These are phyloP conservation scores for Xylariaceae sp. DNA, from an alignment of 2,329 filamentous ascomycete genomes.

Conservation along the genomic window DNA sequence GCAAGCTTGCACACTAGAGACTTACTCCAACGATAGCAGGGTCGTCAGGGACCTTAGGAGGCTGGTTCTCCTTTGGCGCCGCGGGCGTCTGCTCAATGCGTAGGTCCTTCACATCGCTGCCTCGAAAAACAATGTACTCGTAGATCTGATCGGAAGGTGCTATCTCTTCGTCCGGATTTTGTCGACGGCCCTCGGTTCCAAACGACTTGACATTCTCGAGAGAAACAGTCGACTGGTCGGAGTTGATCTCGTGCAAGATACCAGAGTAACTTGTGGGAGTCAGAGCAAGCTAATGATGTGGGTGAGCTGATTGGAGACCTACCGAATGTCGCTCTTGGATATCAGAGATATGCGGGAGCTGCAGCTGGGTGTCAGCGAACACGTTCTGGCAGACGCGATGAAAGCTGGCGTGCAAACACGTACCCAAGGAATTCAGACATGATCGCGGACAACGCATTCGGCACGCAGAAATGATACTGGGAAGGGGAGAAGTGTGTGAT, in stretches of 20 bases:
- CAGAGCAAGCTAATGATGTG: conserved; percentile 8
- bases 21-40: conserved; percentile 96
- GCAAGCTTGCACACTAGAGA: conserved; percentile 25
- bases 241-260: conserved; percentile 95
- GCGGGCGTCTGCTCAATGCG: conserved; percentile 79
- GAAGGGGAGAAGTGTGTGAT: conserved; percentile 11
- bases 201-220: conserved; percentile 93
- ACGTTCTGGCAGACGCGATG: too few relatives aligned
- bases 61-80: conserved; percentile 65
- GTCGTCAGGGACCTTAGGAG: conserved; percentile 79
- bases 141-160: conserved; percentile 80
- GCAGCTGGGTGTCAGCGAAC: conserved; percentile 9
- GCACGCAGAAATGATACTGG: conserved; percentile 13
- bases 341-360: conserved; percentile 94
- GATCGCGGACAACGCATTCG: conserved; percentile 16
- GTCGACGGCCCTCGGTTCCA: conserved; percentile 85
- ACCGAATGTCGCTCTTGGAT: conserved; percentile 96
- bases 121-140: conserved; percentile 97
- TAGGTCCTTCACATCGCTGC: conserved; percentile 96
- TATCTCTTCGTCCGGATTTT: conserved; percentile 73
- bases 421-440: conserved; percentile 59
- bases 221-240: conserved; percentile 91
- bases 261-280: conserved; percentile 72
- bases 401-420: conserved; percentile 10
- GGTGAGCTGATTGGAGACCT: conserved; percentile 29